These are phyloP conservation scores for Coriaria nepalensis DNA, from an alignment of 306 rosid genomes.

Conservation along the genomic window DNA sequence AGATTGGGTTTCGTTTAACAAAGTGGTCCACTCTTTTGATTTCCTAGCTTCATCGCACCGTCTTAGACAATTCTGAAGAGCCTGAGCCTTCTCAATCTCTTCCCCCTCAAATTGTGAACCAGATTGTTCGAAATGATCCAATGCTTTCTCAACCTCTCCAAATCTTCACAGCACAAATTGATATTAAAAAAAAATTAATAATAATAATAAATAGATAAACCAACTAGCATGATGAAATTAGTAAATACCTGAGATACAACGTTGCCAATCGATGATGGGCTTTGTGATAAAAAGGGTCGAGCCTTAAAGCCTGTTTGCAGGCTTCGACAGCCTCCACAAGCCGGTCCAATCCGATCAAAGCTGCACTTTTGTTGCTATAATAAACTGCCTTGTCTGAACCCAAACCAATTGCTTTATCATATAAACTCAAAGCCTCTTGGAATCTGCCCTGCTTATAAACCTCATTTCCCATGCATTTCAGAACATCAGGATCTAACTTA, in stretches of 20 bases:
- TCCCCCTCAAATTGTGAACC: constrained; percentile 24
- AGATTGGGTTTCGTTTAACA: constrained; percentile 50
- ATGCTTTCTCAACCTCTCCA: constrained; percentile 73
- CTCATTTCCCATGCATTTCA: constrained; percentile 80
- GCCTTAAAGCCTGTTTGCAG: constrained; percentile 57
- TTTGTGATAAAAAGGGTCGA: constrained; percentile 68
- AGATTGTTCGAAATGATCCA: constrained; percentile 36
- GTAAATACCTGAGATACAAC: constrained; percentile 59
- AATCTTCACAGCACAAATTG: constrained; percentile 31
- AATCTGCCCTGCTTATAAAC: constrained; percentile 58
- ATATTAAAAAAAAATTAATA: neutral
- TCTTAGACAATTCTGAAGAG: constrained; percentile 44
- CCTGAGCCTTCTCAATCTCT: constrained; percentile 34
- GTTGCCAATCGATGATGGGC: constrained; percentile 81
- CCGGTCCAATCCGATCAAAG: constrained; percentile 55
- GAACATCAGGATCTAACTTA: constrained; percentile 52
- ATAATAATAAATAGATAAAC: neutral
- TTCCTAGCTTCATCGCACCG: constrained; percentile 50
- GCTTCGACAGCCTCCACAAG: constrained; percentile 47
- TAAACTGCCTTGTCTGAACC: constrained; percentile 62
- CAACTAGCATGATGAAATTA: neutral
- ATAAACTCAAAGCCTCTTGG: constrained; percentile 56
- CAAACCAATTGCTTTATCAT: constrained; percentile 58
- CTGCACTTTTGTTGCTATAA: constrained; percentile 72
- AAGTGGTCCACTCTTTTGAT: constrained; percentile 45